phyloP scores from a whole-genome alignment of 2,329 filamentous ascomycete genomes.

The Fusarium cicatricum region DNA sequence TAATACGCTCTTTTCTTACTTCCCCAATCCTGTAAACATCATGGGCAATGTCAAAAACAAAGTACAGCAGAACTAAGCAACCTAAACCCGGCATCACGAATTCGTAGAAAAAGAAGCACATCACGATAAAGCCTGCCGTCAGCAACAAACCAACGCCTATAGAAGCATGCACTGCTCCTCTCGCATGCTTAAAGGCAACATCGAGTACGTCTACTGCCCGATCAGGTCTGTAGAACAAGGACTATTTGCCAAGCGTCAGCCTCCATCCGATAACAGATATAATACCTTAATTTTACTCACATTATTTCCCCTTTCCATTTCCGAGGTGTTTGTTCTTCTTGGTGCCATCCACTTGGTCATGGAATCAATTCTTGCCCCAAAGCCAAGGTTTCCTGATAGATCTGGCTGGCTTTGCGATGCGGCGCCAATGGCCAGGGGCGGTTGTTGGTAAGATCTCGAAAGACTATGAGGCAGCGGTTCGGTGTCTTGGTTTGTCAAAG shows the following conservation, averaged over 20 bases:
- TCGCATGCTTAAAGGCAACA: not conserved
- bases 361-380: constrained; percentile 10
- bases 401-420: no score
- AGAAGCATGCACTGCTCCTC: not conserved
- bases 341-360: constrained; percentile 7
- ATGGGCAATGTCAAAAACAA: not conserved
- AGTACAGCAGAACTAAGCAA: not conserved
- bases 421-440: no score
- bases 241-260: not conserved
- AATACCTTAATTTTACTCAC: not conserved
- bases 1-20: no score
- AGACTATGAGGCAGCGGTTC: no score
- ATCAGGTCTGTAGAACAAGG: no score
- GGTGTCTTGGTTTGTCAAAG: no score
- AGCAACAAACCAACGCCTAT: constrained; percentile 1
- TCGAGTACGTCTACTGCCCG: not conserved
- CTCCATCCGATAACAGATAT: not conserved
- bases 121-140: not conserved
- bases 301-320: constrained; percentile 12
- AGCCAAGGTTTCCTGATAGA: not conserved
- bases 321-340: constrained; percentile 3
- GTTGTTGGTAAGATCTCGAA: no score
- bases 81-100: constrained; percentile 6
- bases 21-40: no score
- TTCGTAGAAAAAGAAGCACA: constrained; percentile 12